Evolutionary conservation across 2,329 filamentous ascomycete species (phyloP), one percentile per base, ranked within the genome.

Genomic region (Alternaria burnsii): DNA sequence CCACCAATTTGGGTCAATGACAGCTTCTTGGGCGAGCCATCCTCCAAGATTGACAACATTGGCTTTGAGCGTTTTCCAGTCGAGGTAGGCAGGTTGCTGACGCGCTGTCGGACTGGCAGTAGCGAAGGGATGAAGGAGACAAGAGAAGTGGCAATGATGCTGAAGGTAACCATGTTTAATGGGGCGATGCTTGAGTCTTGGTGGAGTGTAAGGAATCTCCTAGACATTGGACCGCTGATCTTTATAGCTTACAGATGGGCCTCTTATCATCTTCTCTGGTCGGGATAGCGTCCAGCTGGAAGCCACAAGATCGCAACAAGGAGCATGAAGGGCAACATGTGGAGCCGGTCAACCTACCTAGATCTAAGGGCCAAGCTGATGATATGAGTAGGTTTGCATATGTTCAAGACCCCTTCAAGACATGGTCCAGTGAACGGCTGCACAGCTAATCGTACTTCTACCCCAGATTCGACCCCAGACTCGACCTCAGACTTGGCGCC

Each of bases 1-100:
- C 70, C 71, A 78, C 65, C 65, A 78, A 14, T 52, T 56, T 2
- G 73, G 66, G 50, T 78, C 74, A 28, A 72, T 68, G 10, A 41
- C 54, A 3, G 61, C 55, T 58, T 79, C 77, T 58, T 76, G 69
- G n/a, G 65, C 68, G 9, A 79, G 59, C 76, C 76, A 79, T 40
- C 72, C 72, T 28, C 75, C 75, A 16, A 79, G 70, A 28, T 76
- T 76, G 42, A 66, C 59, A 11, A 66, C 66, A 2, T 60, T 66
- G 24, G 64, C 67, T 26, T 69, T 61, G 42, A 66, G 67, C 1
- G 58, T 59, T 22, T 54, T 67, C 66, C 66, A 70, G 43, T 70
- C 56, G 16, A 70, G 42, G 24, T 46, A 46, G 42, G 14, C 28
- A n/a, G 42, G 2, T 28, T 10, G 14, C 22, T 28, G 38, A 20